phyloP scores from a whole-genome alignment of 2,329 filamentous ascomycete genomes.

The Paramyrothecium roridum region DNA sequence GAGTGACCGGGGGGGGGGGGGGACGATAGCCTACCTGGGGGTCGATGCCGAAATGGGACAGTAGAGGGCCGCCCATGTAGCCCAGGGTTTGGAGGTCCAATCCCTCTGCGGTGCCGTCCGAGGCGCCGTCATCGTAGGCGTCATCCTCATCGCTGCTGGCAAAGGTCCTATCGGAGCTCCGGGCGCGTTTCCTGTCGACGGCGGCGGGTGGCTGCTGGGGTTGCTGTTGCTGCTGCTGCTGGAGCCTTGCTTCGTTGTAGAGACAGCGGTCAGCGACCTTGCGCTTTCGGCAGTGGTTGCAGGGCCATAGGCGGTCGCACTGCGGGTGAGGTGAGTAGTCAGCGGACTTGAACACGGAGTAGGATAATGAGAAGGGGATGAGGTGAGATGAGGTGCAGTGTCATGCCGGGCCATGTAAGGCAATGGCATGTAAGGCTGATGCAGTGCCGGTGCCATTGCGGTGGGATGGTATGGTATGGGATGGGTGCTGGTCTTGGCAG shows the following conservation, averaged over 20 bases:
- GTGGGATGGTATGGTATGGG: background rate
- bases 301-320: slow-evolving; percentile 30
- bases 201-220: background rate
- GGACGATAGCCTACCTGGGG: background rate
- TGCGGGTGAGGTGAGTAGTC: slow-evolving; percentile 4
- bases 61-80: slow-evolving; percentile 1
- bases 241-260: slow-evolving; percentile 13
- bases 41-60: slow-evolving; percentile 3
- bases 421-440: background rate
- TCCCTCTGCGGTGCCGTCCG: background rate
- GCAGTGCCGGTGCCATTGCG: background rate
- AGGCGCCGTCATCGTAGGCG: slow-evolving; percentile 1
- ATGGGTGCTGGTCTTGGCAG: background rate
- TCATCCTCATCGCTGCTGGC: background rate
- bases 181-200: slow-evolving; percentile 2
- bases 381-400: no score
- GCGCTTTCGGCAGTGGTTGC: slow-evolving; percentile 26
- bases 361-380: background rate
- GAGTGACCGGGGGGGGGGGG: background rate
- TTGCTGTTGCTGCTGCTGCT: no score
- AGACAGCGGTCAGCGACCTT: slow-evolving; percentile 24
- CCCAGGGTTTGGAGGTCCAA: background rate
- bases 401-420: background rate
- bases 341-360: background rate
- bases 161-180: slow-evolving; percentile 2